phyloP scores from a whole-genome alignment of 352 stramenopile genomes.

The Globisporangium carolinianum region DNA sequence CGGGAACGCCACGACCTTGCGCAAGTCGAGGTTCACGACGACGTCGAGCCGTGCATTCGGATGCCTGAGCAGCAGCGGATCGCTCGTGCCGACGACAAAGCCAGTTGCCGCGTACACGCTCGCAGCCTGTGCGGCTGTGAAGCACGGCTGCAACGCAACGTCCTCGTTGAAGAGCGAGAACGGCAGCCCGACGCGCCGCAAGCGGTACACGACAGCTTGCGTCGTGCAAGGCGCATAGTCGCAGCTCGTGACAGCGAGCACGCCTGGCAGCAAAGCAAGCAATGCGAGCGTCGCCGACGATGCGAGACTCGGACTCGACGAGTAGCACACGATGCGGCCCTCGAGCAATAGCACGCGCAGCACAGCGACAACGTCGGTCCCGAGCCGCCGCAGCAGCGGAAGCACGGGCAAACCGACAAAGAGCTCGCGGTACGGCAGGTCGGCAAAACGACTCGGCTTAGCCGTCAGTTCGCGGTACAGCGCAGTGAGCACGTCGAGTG shows the following conservation, averaged over 20 bases:
- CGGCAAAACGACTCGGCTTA: conserved; percentile 16
- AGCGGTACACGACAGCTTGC: conserved; percentile 32
- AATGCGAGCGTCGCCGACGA: conserved; percentile 45
- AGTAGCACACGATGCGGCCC: conserved; percentile 75
- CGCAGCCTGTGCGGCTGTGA: conserved; percentile 22
- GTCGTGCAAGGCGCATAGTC: conserved; percentile 32
- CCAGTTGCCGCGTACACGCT: conserved; percentile 23
- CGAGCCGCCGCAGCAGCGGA: conserved; percentile 36
- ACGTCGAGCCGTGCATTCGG: conserved; percentile 42
- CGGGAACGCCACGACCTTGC: conserved; percentile 39
- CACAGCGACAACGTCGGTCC: conserved; percentile 55
- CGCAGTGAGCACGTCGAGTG: conserved; percentile 19
- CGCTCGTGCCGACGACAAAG: conserved; percentile 51
- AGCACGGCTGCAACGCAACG: conserved; percentile 49
- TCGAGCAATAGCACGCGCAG: conserved; percentile 67
- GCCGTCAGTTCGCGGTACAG: conserved; percentile 24
- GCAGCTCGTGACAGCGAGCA: conserved; percentile 23
- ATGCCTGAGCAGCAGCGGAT: conserved; percentile 43
- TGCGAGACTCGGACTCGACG: conserved; percentile 38
- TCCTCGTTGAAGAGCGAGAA: conserved; percentile 27
- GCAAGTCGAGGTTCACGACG: conserved; percentile 55
- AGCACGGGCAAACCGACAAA: conserved; percentile 39
- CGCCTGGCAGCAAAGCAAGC: conserved; percentile 41
- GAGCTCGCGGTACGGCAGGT: conserved; percentile 35
- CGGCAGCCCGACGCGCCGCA: conserved; percentile 36